Percentiles rank a stretch among this genome's conserved stretches.
Conservation (phyloP, 2,329 filamentous ascomycete genomes). For the Fusarium sp. region DNA sequence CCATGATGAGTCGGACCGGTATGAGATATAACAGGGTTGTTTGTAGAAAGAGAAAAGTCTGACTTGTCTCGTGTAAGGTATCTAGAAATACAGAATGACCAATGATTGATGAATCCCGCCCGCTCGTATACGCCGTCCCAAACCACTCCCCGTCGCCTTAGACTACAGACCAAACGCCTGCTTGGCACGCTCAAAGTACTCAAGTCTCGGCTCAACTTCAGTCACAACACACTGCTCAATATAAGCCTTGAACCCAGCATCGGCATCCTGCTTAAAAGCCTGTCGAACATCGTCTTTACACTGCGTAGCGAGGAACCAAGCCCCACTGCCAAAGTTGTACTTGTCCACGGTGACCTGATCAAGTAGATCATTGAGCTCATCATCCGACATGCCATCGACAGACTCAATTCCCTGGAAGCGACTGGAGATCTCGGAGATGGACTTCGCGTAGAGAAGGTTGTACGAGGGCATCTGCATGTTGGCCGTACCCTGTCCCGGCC, state of each 20-base stretch:
- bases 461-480: constrained; percentile 66
- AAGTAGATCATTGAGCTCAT: constrained; percentile 59
- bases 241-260: constrained; percentile 62
- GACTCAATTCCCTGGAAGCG: constrained; percentile 52
- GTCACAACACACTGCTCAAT: constrained; percentile 64
- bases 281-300: constrained; percentile 55
- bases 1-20: constrained; percentile 63
- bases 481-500: constrained; percentile 78
- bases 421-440: constrained; percentile 56
- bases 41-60: background rate
- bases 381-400: constrained; percentile 48
- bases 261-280: constrained; percentile 55
- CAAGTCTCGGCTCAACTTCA: constrained; percentile 50
- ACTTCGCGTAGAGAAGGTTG: constrained; percentile 65
- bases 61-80: background rate
- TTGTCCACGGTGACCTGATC: constrained; percentile 63
- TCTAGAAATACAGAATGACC: background rate
- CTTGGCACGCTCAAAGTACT: constrained; percentile 64
- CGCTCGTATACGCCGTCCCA: background rate
- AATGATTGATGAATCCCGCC: background rate
- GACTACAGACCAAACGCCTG: constrained; percentile 59
- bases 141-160: background rate
- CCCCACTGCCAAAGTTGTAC: constrained; percentile 67
- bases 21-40: constrained; percentile 43
- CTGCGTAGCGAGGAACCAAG: constrained; percentile 66